These are phyloP conservation scores for Naganishia friedmannii DNA, from an alignment of 768 basidiomycete species.

Conservation along the genomic window DNA sequence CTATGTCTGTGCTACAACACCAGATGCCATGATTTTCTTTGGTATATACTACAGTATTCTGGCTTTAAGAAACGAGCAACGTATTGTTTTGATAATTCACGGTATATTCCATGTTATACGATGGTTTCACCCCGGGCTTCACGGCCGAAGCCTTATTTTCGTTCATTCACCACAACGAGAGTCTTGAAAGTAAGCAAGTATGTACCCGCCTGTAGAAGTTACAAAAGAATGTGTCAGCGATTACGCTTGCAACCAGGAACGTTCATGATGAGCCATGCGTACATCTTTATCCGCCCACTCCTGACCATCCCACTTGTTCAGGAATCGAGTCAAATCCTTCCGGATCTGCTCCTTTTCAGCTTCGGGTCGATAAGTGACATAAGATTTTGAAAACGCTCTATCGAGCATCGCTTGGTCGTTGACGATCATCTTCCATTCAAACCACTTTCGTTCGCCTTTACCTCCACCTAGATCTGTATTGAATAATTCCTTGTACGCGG, in stretches of 20 bases:
- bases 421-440: slow-evolving; percentile 59
- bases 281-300: slow-evolving; percentile 70
- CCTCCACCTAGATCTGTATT: slow-evolving; percentile 57
- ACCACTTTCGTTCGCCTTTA: slow-evolving; percentile 51
- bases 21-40: too few species aligned
- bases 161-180: slow-evolving; percentile 25
- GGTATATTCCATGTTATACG: too few species aligned
- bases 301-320: slow-evolving; percentile 62
- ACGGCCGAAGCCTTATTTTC: slow-evolving; percentile 9
- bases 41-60: too few species aligned
- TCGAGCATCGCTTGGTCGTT: slow-evolving; percentile 60
- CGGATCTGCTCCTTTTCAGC: slow-evolving; percentile 62
- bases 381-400: slow-evolving; percentile 78
- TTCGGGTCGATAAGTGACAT: slow-evolving; percentile 65
- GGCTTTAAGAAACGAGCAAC: too few species aligned
- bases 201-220: slow-evolving; percentile 24
- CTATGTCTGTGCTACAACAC: too few species aligned
- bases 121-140: too few species aligned
- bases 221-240: neutral
- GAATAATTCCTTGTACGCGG: slow-evolving; percentile 64
- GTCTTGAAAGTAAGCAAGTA: slow-evolving; percentile 22
- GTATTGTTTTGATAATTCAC: too few species aligned
- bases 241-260: neutral
- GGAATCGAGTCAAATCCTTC: slow-evolving; percentile 59
- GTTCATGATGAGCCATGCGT: slow-evolving; percentile 14